A percentile compares a stretch with the other conserved stretches of the same genome.
Conservation (phyloP, 2,329 filamentous ascomycete genomes). For the Cladosporium sphaerospermum region DNA sequence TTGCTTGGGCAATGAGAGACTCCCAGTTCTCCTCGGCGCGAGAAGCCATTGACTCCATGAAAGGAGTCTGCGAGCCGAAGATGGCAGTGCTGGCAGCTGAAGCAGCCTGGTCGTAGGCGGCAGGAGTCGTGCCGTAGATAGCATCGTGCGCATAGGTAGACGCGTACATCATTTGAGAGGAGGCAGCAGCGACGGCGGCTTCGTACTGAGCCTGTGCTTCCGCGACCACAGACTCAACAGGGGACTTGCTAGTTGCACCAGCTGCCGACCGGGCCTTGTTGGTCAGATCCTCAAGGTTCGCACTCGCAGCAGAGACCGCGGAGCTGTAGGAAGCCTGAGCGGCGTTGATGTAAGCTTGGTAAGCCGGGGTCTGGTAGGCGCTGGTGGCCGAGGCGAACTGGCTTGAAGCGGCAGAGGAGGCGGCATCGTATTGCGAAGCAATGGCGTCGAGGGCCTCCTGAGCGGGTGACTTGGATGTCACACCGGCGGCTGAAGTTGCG, state of each 20-base stretch:
- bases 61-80: slow-evolving; percentile 43
- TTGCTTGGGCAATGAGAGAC: slow-evolving; percentile 56
- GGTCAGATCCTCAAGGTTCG: slow-evolving; percentile 16
- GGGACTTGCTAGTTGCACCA: slow-evolving; percentile 15
- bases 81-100: slow-evolving; percentile 43
- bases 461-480: slow-evolving; percentile 21
- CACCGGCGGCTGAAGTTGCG: slow-evolving; percentile 19
- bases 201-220: slow-evolving; percentile 19
- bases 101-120: slow-evolving; percentile 33
- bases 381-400: slow-evolving; percentile 40
- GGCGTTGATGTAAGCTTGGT: slow-evolving; percentile 63
- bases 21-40: slow-evolving; percentile 60
- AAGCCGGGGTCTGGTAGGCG: slow-evolving; percentile 39
- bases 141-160: slow-evolving; percentile 41
- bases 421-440: slow-evolving; percentile 26
- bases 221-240: slow-evolving; percentile 18
- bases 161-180: slow-evolving; percentile 40
- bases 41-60: slow-evolving; percentile 49
- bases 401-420: slow-evolving; percentile 26
- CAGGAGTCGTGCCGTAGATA: slow-evolving; percentile 41
- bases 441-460: slow-evolving; percentile 25
- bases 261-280: slow-evolving; percentile 17
- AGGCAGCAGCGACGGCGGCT: slow-evolving; percentile 16
- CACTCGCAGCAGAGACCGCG: slow-evolving; percentile 22
- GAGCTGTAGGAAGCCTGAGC: slow-evolving; percentile 39